phyloP scores from a whole-genome alignment of 192 early-diverging fungal species.

The Phlyctochytrium bullatum region DNA sequence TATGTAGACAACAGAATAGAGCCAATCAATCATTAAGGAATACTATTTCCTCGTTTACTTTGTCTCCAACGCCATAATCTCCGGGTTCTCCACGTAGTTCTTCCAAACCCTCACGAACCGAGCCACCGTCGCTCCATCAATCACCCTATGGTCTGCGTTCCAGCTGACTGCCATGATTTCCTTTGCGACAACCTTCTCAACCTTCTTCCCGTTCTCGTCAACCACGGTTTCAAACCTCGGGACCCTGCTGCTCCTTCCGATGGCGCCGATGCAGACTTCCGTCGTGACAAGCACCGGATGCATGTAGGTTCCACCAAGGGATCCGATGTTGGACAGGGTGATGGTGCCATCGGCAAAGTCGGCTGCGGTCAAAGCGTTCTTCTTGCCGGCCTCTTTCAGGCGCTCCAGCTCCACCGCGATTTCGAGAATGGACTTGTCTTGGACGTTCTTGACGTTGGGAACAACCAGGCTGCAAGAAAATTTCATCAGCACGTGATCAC shows the following conservation, averaged over 20 bases:
- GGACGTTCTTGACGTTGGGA: conserved; percentile 91
- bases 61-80: conserved; percentile 49
- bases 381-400: conserved; percentile 64
- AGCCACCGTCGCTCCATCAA: conserved; percentile 95
- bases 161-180: conserved; percentile 80
- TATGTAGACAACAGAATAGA: too few relatives aligned
- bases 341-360: conserved; percentile 86
- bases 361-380: conserved; percentile 53
- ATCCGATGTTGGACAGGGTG: conserved; percentile 93
- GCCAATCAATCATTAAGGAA: too few relatives aligned
- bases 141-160: conserved; percentile 93
- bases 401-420: conserved; percentile 82
- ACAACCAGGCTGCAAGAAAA: conserved; percentile 63
- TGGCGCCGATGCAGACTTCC: conserved; percentile 86
- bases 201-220: conserved; percentile 52
- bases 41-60: too few relatives aligned
- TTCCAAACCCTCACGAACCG: conserved; percentile 87
- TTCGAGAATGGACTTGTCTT: conserved; percentile 81
- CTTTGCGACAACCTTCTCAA: conserved; percentile 71
- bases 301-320: conserved; percentile 86
- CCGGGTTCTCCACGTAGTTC: conserved; percentile 79
- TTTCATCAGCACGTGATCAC: not conserved
- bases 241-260: conserved; percentile 78
- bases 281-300: conserved; percentile 85
- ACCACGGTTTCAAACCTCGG: conserved; percentile 74